Percentiles rank a stretch among this genome's conserved stretches.
Conservation (phyloP, 73 alveolate genomes). For the Tetrahymena thermophila region DNA sequence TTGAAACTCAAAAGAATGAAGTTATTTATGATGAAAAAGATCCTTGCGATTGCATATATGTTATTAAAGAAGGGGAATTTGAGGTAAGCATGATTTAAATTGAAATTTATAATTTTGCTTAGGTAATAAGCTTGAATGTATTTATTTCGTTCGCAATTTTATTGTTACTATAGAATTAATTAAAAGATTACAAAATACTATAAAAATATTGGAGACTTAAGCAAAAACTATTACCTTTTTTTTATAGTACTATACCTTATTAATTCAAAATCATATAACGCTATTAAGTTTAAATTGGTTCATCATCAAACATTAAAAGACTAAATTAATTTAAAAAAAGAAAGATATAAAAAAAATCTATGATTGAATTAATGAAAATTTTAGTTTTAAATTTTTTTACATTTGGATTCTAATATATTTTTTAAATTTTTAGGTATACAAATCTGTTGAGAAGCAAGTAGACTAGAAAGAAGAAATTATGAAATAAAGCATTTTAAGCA, state of each 20-base stretch:
- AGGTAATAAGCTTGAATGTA: neutral
- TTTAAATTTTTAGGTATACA: neutral
- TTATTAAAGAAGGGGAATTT: neutral
- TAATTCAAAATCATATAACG: neutral
- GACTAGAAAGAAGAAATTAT: neutral
- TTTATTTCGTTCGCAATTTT: neutral
- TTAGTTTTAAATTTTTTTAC: neutral
- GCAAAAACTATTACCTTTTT: neutral
- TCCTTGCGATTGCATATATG: neutral
- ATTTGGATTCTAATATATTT: neutral
- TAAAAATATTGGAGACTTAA: neutral
- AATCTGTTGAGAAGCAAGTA: neutral
- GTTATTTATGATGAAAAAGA: neutral
- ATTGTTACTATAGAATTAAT: neutral
- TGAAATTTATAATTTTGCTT: neutral
- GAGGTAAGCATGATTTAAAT: neutral
- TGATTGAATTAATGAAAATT: too few relatives aligned
- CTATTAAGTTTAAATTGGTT: neutral
- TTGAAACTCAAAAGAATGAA: neutral
- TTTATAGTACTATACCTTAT: neutral
- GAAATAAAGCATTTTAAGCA: neutral
- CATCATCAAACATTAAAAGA: neutral
- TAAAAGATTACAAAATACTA: neutral
- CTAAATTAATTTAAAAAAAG: too few relatives aligned
- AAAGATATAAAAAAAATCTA: too few relatives aligned